Base-by-base conservation (phyloP, 2,329 filamentous ascomycete species). In the Trichophyton schoenleinii region DNA sequence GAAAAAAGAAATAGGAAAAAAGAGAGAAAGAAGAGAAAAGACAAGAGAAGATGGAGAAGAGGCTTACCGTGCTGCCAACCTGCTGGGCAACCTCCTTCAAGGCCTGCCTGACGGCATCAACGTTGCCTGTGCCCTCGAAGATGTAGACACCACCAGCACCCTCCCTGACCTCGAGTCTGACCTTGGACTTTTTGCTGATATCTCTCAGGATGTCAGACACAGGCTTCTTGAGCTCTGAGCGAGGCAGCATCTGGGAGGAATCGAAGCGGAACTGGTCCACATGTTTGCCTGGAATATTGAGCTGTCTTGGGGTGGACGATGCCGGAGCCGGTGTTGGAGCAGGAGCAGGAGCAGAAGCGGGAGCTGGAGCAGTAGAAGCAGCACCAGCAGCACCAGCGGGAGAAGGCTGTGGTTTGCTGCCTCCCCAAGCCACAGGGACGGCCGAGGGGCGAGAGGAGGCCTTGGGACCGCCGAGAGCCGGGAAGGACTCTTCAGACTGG, bases 151-250 rank as follows among this genome's bases (percentile, higher is more conserved):
- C 89, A 65, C 83, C 86, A 64, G 85, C 82, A n/a, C 86, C 84
- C 63, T 83, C 82, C 62, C 83, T 83, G 80, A 91, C 87, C 67
- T 87, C 86, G 67, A 99, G 84, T 67, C 85, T 89, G 62, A 91
- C 91, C 72, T 92, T 91, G 63, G 89, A 95, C 71, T 87, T 89
- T 75, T 87, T 89, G 77, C 95, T 96, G 76, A 97, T 89, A 66
- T 96, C 91, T 72, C 89, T 88, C 70, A 96, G 79, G 66, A 94
- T 86, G 67, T 97, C 92, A 36, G 84, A 79, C 59, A 96, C 80
- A 6, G 92, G 89, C 67, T 89, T 89, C 80, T 88, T 95, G 69
- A 96, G 79, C 72, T 95, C 86, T 63, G 78, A 79, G 49, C 87
- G 84, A 18, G 89, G 86, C 55, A 89, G 81, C 71, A 97, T 83